phyloP scores from a whole-genome alignment of 352 stramenopile genomes.

The Globisporangium barbulae region DNA sequence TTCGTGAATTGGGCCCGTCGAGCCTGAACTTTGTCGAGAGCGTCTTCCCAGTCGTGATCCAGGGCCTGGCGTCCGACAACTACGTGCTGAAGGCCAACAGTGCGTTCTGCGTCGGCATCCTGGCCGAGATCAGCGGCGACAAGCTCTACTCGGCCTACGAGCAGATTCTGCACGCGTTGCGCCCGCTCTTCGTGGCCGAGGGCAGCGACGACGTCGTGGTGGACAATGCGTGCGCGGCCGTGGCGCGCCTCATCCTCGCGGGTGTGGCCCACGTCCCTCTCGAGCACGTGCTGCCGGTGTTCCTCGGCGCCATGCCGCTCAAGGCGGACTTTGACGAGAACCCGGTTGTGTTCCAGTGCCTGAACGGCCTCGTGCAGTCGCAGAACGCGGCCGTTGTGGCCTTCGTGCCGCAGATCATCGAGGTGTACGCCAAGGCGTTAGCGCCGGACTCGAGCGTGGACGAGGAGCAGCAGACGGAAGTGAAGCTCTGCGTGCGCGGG shows the following conservation, averaged over 20 bases:
- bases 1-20: slow-evolving; percentile 85
- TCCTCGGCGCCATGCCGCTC: slow-evolving; percentile 92
- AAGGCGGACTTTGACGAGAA: slow-evolving; percentile 97
- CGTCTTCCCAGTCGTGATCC: slow-evolving; percentile 90
- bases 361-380: slow-evolving; percentile 91
- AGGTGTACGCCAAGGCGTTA: slow-evolving; percentile 81
- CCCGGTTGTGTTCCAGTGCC: slow-evolving; percentile 92
- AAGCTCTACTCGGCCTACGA: slow-evolving; percentile 86
- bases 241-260: slow-evolving; percentile 93
- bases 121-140: slow-evolving; percentile 80
- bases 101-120: slow-evolving; percentile 93
- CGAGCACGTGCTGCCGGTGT: slow-evolving; percentile 91
- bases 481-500: slow-evolving; percentile 63
- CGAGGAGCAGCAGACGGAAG: slow-evolving; percentile 69
- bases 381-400: slow-evolving; percentile 81
- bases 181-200: slow-evolving; percentile 88
- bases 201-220: slow-evolving; percentile 85
- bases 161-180: slow-evolving; percentile 89
- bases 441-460: slow-evolving; percentile 56
- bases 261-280: slow-evolving; percentile 79
- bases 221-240: slow-evolving; percentile 93
- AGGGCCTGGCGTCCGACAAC: slow-evolving; percentile 89
- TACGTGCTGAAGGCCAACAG: slow-evolving; percentile 94
- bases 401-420: slow-evolving; percentile 69
- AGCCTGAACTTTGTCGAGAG: slow-evolving; percentile 83